Conservation (phyloP, 495 filamentous ascomycete genomes). For the Trichocladium uniseriatum region DNA sequence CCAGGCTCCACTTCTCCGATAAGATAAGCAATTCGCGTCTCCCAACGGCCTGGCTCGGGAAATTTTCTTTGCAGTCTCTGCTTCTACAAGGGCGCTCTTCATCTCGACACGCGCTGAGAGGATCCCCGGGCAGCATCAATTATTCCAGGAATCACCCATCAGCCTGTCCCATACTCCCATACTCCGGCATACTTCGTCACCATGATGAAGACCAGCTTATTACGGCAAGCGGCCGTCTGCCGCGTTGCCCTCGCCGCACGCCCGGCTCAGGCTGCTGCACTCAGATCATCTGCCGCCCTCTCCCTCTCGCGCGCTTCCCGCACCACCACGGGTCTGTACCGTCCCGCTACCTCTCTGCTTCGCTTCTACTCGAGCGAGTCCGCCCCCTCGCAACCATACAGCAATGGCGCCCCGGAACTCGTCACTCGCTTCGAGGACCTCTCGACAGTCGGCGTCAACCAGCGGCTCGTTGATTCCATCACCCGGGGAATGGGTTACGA, state of each 20-base stretch:
- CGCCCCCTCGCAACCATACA: slow-evolving; percentile 16
- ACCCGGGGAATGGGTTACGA: slow-evolving; percentile 64
- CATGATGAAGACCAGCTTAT: slow-evolving; percentile 25
- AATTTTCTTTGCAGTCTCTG: slow-evolving; percentile 10
- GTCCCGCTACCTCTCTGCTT: slow-evolving; percentile 14
- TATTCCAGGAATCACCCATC: not conserved
- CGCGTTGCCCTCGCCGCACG: slow-evolving; percentile 18
- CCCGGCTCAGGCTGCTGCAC: slow-evolving; percentile 20
- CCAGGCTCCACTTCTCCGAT: no score
- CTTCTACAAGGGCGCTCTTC: not conserved
- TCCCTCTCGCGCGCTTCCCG: slow-evolving; percentile 12
- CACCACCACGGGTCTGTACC: slow-evolving; percentile 6
- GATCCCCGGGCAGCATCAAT: not conserved
- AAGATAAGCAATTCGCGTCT: not conserved
- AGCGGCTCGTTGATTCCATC: slow-evolving; percentile 56
- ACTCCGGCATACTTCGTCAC: slow-evolving; percentile 1
- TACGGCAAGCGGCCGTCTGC: slow-evolving; percentile 22
- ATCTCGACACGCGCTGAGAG: not conserved
- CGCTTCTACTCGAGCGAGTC: slow-evolving; percentile 34
- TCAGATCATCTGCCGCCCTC: slow-evolving; percentile 15
- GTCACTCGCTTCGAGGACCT: slow-evolving; percentile 67
- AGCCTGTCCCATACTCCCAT: slow-evolving; percentile 1
- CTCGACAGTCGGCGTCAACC: slow-evolving; percentile 49
- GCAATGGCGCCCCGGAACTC: slow-evolving; percentile 10
- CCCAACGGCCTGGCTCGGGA: not conserved